phyloP scores from a whole-genome alignment of 2,329 filamentous ascomycete species.

The Calonectria crousiana region DNA sequence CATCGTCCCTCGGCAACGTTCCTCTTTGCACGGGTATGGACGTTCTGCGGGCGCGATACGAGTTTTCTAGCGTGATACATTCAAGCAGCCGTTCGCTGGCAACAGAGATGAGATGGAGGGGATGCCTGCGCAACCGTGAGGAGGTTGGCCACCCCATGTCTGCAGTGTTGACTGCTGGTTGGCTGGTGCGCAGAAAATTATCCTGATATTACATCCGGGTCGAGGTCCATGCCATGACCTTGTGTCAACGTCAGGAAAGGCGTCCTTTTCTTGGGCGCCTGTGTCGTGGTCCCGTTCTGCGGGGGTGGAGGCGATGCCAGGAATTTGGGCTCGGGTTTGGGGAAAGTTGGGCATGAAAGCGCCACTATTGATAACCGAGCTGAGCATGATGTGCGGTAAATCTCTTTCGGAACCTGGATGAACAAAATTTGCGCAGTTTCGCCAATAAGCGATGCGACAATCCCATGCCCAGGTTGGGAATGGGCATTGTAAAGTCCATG shows the following conservation, averaged over 20 bases:
- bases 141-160: conserved; percentile 5
- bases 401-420: conserved; percentile 24
- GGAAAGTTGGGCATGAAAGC: conserved; percentile 40
- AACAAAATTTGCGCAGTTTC: conserved; percentile 29
- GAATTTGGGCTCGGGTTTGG: conserved; percentile 27
- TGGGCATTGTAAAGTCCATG: conserved; percentile 18
- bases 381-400: conserved; percentile 21
- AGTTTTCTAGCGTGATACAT: conserved; percentile 23
- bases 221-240: background rate
- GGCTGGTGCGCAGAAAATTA: conserved; percentile 25
- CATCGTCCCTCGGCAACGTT: background rate
- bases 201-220: conserved; percentile 18
- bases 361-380: conserved; percentile 19
- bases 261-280: background rate
- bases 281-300: conserved; percentile 16
- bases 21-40: conserved; percentile 13
- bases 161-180: conserved; percentile 10
- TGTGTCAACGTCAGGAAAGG: conserved; percentile 14
- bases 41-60: conserved; percentile 5
- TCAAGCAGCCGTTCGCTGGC: conserved; percentile 2
- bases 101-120: conserved; percentile 20
- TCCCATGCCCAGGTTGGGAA: conserved; percentile 8
- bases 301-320: conserved; percentile 25
- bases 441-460: conserved; percentile 35
- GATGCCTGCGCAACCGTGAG: conserved; percentile 7